phyloP scores from a whole-genome alignment of 2,329 filamentous ascomycete species.

The Capronia americana region DNA sequence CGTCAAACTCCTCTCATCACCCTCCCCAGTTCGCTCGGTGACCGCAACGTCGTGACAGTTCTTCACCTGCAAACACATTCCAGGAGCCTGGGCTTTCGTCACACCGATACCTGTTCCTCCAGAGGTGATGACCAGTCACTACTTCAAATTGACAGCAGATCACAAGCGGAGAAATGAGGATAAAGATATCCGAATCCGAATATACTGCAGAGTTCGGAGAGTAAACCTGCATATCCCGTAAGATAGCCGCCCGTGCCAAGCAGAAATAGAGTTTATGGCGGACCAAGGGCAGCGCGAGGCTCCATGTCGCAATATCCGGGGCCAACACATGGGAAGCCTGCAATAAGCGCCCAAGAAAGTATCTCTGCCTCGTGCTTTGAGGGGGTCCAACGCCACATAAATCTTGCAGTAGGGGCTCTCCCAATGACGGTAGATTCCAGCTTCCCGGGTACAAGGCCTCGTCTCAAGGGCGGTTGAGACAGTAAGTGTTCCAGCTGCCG shows the following conservation, averaged over 20 bases:
- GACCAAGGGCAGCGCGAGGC: background rate
- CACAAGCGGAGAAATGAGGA: background rate
- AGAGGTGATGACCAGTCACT: background rate
- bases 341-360: constrained; percentile 8
- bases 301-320: constrained; percentile 17
- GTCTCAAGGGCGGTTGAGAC: constrained; percentile 9
- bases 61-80: background rate
- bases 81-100: no score
- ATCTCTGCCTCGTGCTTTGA: background rate
- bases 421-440: background rate
- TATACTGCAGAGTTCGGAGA: background rate
- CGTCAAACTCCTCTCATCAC: background rate
- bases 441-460: background rate
- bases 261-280: background rate
- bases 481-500: background rate
- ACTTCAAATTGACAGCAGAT: background rate
- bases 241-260: constrained; percentile 16
- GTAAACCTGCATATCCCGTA: background rate
- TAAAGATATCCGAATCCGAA: background rate
- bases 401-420: background rate
- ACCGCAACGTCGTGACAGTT: background rate
- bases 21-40: background rate
- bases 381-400: background rate
- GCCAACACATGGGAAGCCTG: background rate
- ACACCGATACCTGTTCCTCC: background rate